These are phyloP conservation scores for Porogramme epimiltina DNA, from an alignment of 1,284 basidiomycete species.

Conservation along the genomic window DNA sequence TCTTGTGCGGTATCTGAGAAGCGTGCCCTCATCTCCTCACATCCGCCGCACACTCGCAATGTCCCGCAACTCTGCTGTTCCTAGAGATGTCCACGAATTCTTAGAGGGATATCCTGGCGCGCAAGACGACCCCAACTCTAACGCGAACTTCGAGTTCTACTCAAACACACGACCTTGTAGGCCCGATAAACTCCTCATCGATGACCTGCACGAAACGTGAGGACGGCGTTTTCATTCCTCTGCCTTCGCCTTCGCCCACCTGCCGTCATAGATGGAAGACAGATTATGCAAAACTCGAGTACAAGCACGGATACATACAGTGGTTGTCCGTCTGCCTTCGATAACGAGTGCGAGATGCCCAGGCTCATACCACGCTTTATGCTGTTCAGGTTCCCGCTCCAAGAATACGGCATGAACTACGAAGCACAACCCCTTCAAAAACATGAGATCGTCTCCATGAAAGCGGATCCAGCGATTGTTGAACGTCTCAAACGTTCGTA, in stretches of 20 bases:
- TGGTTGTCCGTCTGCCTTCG: constrained; percentile 59
- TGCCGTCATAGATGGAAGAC: constrained; percentile 53
- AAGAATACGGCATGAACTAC: constrained; percentile 70
- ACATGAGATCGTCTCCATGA: constrained; percentile 68
- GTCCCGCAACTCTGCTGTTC: constrained; percentile 31
- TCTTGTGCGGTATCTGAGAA: background rate
- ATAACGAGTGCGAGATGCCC: too few species aligned
- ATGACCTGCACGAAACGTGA: constrained; percentile 63
- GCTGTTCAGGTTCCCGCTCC: constrained; percentile 60
- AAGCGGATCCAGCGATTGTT: constrained; percentile 48
- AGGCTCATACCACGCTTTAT: background rate
- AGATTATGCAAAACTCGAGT: constrained; percentile 64
- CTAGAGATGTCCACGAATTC: constrained; percentile 64
- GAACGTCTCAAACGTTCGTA: constrained; percentile 62
- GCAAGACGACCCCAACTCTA: constrained; percentile 39
- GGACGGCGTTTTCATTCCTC: constrained; percentile 11
- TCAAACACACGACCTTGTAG: constrained; percentile 54
- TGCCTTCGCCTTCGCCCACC: background rate
- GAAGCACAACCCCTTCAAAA: constrained; percentile 64
- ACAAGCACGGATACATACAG: constrained; percentile 73
- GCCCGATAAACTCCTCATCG: constrained; percentile 63
- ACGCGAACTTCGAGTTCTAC: constrained; percentile 67
- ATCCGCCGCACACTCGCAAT: constrained; percentile 4
- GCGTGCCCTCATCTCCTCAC: background rate
- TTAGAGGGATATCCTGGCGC: constrained; percentile 58